A percentile compares a stretch with the other conserved stretches of the same genome.
These are phyloP conservation scores for Colletotrichum limetticola DNA, from an alignment of 2,329 filamentous ascomycete species.

Conservation along the genomic window DNA sequence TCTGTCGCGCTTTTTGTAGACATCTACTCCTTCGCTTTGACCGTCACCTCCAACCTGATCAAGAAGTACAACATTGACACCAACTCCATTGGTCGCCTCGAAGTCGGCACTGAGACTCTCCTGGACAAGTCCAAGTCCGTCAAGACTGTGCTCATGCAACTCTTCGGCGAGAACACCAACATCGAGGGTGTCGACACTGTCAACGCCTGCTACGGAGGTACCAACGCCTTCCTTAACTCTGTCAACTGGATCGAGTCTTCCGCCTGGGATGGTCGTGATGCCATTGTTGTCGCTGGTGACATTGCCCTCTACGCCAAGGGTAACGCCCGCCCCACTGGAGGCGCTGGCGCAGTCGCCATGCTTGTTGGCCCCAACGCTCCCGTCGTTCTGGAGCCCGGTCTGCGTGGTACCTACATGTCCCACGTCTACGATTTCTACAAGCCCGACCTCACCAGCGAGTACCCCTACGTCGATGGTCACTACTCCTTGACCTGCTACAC, in stretches of 20 bases:
- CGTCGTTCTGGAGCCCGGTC: constrained; percentile 80
- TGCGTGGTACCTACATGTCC: constrained; percentile 83
- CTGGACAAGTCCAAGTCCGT: constrained; percentile 93
- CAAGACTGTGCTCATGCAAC: constrained; percentile 89
- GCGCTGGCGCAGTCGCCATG: constrained; percentile 82
- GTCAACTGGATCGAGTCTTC: constrained; percentile 90
- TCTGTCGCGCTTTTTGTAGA: constrained; percentile 59
- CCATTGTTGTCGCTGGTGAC: constrained; percentile 82
- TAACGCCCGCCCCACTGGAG: constrained; percentile 82
- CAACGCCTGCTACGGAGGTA: constrained; percentile 89
- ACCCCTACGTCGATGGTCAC: constrained; percentile 86
- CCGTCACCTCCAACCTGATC: constrained; percentile 80
- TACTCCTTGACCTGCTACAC: constrained; percentile 86
- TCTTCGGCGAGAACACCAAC: constrained; percentile 86
- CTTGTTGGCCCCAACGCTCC: constrained; percentile 83
- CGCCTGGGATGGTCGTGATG: constrained; percentile 85
- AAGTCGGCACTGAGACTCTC: constrained; percentile 87
- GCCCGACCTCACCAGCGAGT: constrained; percentile 87
- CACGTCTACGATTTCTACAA: constrained; percentile 94
- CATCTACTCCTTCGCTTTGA: constrained; percentile 88
- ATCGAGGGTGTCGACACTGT: constrained; percentile 85
- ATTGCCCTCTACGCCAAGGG: constrained; percentile 90
- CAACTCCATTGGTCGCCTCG: constrained; percentile 81
- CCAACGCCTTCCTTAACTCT: constrained; percentile 85
- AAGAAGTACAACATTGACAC: constrained; percentile 86